Base-by-base conservation (phyloP, 176 grass and related monocot genomes). In the Areca catechu region DNA sequence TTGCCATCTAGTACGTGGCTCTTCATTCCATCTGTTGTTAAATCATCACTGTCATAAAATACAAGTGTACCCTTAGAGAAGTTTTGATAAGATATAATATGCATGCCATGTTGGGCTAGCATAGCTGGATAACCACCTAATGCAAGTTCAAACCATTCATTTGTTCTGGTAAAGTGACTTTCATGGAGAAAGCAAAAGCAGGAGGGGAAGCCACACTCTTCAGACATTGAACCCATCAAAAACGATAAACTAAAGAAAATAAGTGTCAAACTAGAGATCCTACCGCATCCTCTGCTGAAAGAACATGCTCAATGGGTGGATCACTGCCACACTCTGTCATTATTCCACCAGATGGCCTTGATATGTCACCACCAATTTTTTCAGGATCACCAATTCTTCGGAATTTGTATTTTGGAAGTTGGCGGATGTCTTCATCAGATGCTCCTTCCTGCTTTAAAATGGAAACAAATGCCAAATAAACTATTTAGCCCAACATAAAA, bases 351-450 rank as follows among this genome's bases (percentile, higher is more conserved):
- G 59, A 22, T 10, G 21, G 18, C 58, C 64, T 68, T 54, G 54
- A 22, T 58, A 27, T 16, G 19, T 30, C 53, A 19, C 22, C 51
- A 60, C 4, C 12, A 29, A 53, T 5, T 22, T 54, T 63, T 53
- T 52, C 67, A 60, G 57, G n/a, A 68, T 24, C 66, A 49, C 48
- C 53, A 58, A 65, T 63, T 53, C 66, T 77, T 30, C 22, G 27
- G 63, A 67, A 77, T 61, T 43, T 74, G 50, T 74, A 74, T 62
- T 70, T 81, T 50, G 77, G 77, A 51, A 81, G 73, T 59, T 77
- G 77, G 73, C 70, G 56, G 51, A 81, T 81, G 25, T 66, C 68
- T 69, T 86, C 73, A 21, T 86, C 77, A 53, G 73, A 56, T 54
- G 77, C 73, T 65, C 68, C 68, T 50, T 77, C 71, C 65, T 74